These are phyloP conservation scores for Euphrasia arctica DNA, from an alignment of 305 asterid genomes.

Conservation along the genomic window DNA sequence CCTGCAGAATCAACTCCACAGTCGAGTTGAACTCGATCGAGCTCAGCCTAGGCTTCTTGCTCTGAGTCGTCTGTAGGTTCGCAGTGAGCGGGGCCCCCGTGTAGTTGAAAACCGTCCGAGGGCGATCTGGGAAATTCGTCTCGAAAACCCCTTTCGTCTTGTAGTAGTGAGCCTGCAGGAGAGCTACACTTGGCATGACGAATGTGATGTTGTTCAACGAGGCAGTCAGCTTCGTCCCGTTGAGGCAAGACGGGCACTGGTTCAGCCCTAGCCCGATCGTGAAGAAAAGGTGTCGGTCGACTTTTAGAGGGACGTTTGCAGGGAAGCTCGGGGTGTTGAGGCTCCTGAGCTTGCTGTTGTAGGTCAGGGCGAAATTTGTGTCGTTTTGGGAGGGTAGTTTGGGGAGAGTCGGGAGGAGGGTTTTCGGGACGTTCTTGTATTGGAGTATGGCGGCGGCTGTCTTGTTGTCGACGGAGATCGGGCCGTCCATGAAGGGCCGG, in stretches of 20 bases:
- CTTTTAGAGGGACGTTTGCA: conserved; percentile 32
- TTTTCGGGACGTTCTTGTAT: conserved; percentile 33
- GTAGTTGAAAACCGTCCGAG: conserved; percentile 55
- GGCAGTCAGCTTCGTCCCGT: conserved; percentile 56
- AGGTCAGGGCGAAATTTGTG: conserved; percentile 26
- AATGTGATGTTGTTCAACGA: conserved; percentile 67
- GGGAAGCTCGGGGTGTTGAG: conserved; percentile 30
- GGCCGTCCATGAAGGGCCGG: conserved; percentile 38
- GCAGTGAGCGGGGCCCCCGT: conserved; percentile 66
- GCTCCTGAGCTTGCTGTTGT: conserved; percentile 27
- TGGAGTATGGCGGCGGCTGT: conserved; percentile 38
- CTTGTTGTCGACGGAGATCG: conserved; percentile 34
- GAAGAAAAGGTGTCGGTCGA: conserved; percentile 28
- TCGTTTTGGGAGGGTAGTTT: conserved; percentile 30
- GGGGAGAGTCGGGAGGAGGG: conserved; percentile 30
- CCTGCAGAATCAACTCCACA: conserved; percentile 60
- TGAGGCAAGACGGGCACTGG: too few relatives aligned
- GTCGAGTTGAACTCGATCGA: conserved; percentile 52
- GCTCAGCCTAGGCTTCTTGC: conserved; percentile 35
- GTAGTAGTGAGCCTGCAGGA: conserved; percentile 58
- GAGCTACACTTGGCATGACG: conserved; percentile 56
- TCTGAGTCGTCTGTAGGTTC: conserved; percentile 38
- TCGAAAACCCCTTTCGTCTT: conserved; percentile 40
- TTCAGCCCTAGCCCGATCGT: conserved; percentile 56
- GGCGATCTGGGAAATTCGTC: conserved; percentile 56